Base-by-base conservation (phyloP, 208 protist species). In the Trypanosoma grayi region DNA sequence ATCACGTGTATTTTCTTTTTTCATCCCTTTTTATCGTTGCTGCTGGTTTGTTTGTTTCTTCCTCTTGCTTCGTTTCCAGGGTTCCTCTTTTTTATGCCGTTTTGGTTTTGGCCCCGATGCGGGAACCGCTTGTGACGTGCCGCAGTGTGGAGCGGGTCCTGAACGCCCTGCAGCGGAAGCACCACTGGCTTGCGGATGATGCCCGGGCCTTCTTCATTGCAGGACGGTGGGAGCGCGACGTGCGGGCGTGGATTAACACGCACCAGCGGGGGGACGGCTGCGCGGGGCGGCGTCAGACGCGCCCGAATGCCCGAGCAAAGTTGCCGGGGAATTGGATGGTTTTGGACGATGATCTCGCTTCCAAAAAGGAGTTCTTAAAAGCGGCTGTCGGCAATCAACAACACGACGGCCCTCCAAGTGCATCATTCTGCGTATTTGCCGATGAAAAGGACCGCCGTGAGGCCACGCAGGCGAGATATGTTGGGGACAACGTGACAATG, bases 171-270 rank as follows among this genome's bases (percentile, higher is more conserved):
- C 54, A 63, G 36, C 43, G 39, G 46, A 70, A 51, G 20, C 47
- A 63, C 22, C n/a, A 47, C 10, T 63, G 53, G 64, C 46, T 70
- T 50, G 9, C 10, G 16, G 58, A 31, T 31, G 47, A 70, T 43
- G 54, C 56, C 27, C 25, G 24, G 24, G 31, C 52, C 10, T 57
- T 61, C 33, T 70, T 63, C 31, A 6, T 70, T 40, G 54, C 52
- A 11, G 64, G 64, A 13, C 20, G 37, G 4, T 70, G 64, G 64
- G 34, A 63, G 20, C 18, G 40, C 7, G 47, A 39, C 28, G 10
- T 70, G 37, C 1, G 37, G 20, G 20, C 1, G 37, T 70, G 53
- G 64, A 43, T 70, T 13, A 18, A 31, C 16, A 22, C 9, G 14
- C 46, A 69, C 13, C 52, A 53, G 31, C 16, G 24, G 11, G 28